These are phyloP conservation scores for Tetrapyrgos nigripes DNA, from an alignment of 1,284 basidiomycete genomes.

Conservation along the genomic window DNA sequence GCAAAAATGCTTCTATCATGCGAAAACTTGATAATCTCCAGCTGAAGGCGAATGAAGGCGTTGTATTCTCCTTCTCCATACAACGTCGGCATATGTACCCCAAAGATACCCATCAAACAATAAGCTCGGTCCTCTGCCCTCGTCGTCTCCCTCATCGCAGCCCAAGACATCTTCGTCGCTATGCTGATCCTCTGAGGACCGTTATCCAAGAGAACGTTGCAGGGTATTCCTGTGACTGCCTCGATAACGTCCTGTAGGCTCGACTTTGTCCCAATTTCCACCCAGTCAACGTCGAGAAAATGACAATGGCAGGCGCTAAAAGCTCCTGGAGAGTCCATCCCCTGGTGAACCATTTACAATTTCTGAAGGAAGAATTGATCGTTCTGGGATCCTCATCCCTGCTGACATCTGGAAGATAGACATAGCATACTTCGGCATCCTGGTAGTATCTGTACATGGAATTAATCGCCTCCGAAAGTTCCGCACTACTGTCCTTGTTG, in stretches of 20 bases:
- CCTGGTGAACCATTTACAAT: constrained; percentile 1
- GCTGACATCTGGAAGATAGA: neutral
- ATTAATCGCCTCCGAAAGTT: constrained; percentile 1
- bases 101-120: constrained; percentile 3
- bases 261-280: constrained; percentile 1
- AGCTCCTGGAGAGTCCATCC: constrained; percentile 5
- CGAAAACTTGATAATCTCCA: constrained; percentile 1
- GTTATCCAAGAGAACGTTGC: neutral
- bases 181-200: neutral
- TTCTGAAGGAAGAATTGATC: neutral
- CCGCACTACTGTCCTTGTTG: constrained; percentile 2
- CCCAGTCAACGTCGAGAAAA: neutral
- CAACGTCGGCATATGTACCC: neutral
- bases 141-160: constrained; percentile 1
- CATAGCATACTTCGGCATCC: neutral
- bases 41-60: constrained; percentile 5
- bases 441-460: constrained; percentile 1
- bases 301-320: neutral
- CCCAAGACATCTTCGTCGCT: constrained; percentile 1
- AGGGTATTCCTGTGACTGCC: neutral
- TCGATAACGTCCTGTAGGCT: neutral
- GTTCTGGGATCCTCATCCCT: neutral
- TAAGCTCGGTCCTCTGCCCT: constrained; percentile 1
- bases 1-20: neutral
- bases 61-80: neutral